Conservation (phyloP, 495 filamentous ascomycete species). For the Aspergillus kassunensis region DNA sequence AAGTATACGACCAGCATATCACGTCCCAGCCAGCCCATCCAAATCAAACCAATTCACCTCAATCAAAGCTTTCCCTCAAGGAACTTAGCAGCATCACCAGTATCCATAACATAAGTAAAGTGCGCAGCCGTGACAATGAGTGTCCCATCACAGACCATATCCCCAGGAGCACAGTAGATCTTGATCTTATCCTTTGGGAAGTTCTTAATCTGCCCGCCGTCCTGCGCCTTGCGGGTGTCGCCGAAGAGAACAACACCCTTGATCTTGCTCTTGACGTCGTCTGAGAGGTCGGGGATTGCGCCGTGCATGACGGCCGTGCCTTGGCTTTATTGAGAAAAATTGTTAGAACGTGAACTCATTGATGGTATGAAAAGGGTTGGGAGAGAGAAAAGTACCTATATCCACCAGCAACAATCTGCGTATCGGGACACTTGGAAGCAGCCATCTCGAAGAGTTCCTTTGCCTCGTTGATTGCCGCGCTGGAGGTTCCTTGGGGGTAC, state of each 20-base stretch:
- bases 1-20: too few species aligned
- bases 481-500: constrained; percentile 25
- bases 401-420: constrained; percentile 51
- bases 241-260: constrained; percentile 51
- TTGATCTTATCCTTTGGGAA: constrained; percentile 41
- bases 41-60: too few species aligned
- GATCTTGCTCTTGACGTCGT: constrained; percentile 39
- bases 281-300: constrained; percentile 36
- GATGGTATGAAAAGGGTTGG: background rate
- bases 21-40: too few species aligned
- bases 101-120: constrained; percentile 35
- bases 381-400: constrained; percentile 38
- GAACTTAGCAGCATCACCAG: constrained; percentile 17
- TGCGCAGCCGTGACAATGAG: constrained; percentile 45
- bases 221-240: constrained; percentile 52
- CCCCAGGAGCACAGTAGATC: constrained; percentile 49
- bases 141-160: constrained; percentile 49
- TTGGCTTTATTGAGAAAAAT: constrained; percentile 35
- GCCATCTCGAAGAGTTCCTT: constrained; percentile 32
- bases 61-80: constrained; percentile 8
- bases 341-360: background rate
- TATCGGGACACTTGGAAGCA: constrained; percentile 45
- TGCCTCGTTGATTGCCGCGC: constrained; percentile 36
- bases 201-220: constrained; percentile 42
- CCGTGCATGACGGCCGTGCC: constrained; percentile 52